Conservation (phyloP, 2,329 filamentous ascomycete genomes). For the Ceratocystis lukuohia region DNA sequence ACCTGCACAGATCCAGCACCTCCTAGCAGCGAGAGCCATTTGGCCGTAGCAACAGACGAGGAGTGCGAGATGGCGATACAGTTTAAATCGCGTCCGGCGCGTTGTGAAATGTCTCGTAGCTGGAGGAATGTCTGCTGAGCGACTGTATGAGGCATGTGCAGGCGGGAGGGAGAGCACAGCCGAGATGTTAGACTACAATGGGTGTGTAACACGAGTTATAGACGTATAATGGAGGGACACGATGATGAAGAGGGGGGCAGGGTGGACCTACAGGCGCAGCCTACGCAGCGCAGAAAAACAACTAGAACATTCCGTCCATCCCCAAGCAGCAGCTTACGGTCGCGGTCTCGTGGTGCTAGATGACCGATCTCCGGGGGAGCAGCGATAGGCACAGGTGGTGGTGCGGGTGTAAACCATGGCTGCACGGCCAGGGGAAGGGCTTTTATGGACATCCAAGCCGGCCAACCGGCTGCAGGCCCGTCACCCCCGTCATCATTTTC, state of each 20-base stretch:
- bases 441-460: conserved; percentile 38
- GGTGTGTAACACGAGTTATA: neutral
- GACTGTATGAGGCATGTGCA: conserved; percentile 27
- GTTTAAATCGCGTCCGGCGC: conserved; percentile 33
- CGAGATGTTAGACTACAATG: neutral
- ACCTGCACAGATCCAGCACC: conserved; percentile 44
- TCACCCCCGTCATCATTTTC: conserved; percentile 20
- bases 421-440: conserved; percentile 39
- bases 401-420: conserved; percentile 39
- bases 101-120: conserved; percentile 41
- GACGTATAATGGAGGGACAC: neutral
- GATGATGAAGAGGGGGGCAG: conserved; percentile 3
- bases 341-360: conserved; percentile 35
- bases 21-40: conserved; percentile 45
- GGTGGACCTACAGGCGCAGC: conserved; percentile 38
- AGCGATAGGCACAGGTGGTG: conserved; percentile 35
- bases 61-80: conserved; percentile 49
- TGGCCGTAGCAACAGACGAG: conserved; percentile 40
- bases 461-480: conserved; percentile 24
- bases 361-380: conserved; percentile 37
- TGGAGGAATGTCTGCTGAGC: conserved; percentile 44
- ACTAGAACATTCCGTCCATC: conserved; percentile 35
- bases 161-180: neutral
- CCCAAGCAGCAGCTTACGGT: conserved; percentile 32
- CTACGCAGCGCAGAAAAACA: conserved; percentile 42